phyloP scores from a whole-genome alignment of 495 filamentous ascomycete species.

The Daldinia concentrica region DNA sequence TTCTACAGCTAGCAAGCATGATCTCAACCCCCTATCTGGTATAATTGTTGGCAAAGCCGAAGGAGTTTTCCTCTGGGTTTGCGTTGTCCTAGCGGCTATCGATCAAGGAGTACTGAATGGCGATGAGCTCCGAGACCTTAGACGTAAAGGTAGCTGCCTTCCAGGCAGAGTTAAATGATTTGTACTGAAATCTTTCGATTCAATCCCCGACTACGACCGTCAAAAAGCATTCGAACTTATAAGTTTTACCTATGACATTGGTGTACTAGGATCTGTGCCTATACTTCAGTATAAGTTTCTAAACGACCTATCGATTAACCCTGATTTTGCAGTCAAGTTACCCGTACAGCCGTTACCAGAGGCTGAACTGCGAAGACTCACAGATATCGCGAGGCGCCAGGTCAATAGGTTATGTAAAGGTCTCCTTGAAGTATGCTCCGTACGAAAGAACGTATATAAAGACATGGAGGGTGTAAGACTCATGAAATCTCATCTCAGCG shows the following conservation, averaged over 20 bases:
- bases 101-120: conserved; percentile 38
- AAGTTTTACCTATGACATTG: neutral
- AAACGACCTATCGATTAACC: conserved; percentile 23
- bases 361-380: neutral
- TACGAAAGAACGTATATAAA: neutral
- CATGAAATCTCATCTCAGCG: neutral
- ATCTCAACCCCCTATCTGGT: neutral
- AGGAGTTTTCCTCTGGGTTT: neutral
- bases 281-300: conserved; percentile 28
- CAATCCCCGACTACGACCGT: conserved; percentile 19
- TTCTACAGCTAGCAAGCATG: neutral
- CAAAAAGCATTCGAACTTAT: conserved; percentile 26
- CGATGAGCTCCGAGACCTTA: conserved; percentile 32
- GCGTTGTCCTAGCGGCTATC: conserved; percentile 29
- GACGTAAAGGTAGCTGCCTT: conserved; percentile 20
- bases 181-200: conserved; percentile 35
- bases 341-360: neutral
- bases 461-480: conserved; percentile 1
- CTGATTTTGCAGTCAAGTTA: conserved; percentile 9
- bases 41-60: neutral
- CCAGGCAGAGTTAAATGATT: conserved; percentile 26
- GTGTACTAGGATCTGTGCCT: neutral
- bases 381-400: conserved; percentile 1
- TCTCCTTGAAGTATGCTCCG: conserved; percentile 15
- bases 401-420: conserved; percentile 38